These are phyloP conservation scores for Solanum pinnatisectum DNA, from an alignment of 257 asterid genomes.

Conservation along the genomic window DNA sequence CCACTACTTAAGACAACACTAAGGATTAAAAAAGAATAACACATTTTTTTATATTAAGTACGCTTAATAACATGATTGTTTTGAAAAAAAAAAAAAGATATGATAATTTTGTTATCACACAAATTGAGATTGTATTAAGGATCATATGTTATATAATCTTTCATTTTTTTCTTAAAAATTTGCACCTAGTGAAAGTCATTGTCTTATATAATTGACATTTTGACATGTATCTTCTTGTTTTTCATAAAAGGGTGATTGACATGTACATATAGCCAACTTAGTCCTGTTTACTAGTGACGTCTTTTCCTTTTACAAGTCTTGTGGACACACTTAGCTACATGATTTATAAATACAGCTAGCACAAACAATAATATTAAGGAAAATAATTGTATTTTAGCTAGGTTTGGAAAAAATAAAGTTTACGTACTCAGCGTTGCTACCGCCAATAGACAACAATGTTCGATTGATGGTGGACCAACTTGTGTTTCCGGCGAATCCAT, in stretches of 20 bases:
- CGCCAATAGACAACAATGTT: conserved; percentile 67
- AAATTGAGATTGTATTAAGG: neutral
- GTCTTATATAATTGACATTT: neutral
- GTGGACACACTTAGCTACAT: neutral
- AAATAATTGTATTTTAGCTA: neutral
- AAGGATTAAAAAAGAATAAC: no score
- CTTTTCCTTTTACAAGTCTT: neutral
- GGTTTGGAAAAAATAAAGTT: neutral
- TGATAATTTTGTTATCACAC: neutral
- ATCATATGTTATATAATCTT: neutral
- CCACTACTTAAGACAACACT: neutral
- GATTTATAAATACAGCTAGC: neutral
- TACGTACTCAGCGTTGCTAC: conserved; percentile 41
- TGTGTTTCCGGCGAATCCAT: conserved; percentile 67
- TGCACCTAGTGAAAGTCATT: neutral
- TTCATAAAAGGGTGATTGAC: neutral
- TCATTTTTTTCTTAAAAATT: neutral
- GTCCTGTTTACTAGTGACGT: neutral
- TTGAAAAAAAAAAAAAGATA: no score
- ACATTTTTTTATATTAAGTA: no score
- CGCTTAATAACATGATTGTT: no score
- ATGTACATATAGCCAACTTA: neutral
- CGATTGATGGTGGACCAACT: conserved; percentile 91
- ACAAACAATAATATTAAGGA: neutral
- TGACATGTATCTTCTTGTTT: neutral